Evolutionary conservation across 306 rosid genomes (phyloP).

Genomic region (Cercis canadensis): DNA sequence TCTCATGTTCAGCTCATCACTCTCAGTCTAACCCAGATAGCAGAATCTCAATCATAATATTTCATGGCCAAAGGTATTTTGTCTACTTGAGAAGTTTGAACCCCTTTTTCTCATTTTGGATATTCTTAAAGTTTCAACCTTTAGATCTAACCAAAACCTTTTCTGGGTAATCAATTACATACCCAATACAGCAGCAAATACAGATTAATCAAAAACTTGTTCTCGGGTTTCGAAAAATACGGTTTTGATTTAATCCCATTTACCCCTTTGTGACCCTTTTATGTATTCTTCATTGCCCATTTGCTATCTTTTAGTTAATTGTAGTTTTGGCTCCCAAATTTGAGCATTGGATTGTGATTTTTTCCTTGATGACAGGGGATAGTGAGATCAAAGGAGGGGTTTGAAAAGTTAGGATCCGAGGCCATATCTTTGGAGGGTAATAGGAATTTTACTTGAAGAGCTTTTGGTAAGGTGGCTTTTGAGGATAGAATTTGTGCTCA

Average conservation of each 20-base stretch:
- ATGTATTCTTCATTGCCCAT: slow-evolving; percentile 40
- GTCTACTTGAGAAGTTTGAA: slow-evolving; percentile 37
- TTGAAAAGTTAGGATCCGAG: slow-evolving; percentile 89
- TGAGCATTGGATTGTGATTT: slow-evolving; percentile 36
- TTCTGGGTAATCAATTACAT: slow-evolving; percentile 40
- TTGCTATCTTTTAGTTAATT: slow-evolving; percentile 33
- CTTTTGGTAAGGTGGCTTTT: slow-evolving; percentile 60
- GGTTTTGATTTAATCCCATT: slow-evolving; percentile 47
- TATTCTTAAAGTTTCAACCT: slow-evolving; percentile 40
- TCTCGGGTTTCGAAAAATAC: slow-evolving; percentile 40
- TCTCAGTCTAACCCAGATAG: slow-evolving; percentile 14
- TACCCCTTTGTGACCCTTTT: slow-evolving; percentile 19
- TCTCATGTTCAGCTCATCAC: slow-evolving; percentile 7
- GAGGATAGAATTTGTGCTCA: slow-evolving; percentile 48
- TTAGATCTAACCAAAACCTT: slow-evolving; percentile 44
- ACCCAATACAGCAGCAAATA: slow-evolving; percentile 19
- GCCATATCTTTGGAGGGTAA: slow-evolving; percentile 56
- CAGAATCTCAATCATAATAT: slow-evolving; percentile 44
- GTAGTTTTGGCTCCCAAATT: slow-evolving; percentile 40
- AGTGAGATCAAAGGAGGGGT: slow-evolving; percentile 50
- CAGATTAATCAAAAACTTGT: not conserved
- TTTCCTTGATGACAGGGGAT: slow-evolving; percentile 40
- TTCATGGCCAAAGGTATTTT: slow-evolving; percentile 40
- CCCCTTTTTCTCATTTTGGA: slow-evolving; percentile 31
- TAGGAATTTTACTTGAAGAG: slow-evolving; percentile 23